Evolutionary conservation across 345 rosid genomes (phyloP).

Genomic region (Aurinia saxatilis): DNA sequence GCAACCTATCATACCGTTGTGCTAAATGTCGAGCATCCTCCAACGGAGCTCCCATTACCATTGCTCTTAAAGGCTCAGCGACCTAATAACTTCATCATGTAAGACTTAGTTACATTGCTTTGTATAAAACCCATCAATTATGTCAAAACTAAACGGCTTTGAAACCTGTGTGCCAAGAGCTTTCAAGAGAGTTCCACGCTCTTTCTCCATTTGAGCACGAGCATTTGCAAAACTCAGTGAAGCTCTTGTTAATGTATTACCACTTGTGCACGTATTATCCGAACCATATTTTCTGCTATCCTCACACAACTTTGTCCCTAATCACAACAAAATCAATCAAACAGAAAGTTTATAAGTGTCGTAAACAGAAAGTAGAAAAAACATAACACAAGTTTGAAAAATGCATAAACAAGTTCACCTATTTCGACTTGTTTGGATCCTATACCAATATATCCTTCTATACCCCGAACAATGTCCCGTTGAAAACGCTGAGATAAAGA

Average conservation of each 20-base stretch:
- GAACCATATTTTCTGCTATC: conserved; percentile 85
- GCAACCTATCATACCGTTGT: conserved; percentile 88
- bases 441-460: conserved; percentile 74
- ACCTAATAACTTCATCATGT: conserved; percentile 43
- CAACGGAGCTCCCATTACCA: conserved; percentile 91
- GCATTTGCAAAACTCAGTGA: conserved; percentile 57
- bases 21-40: conserved; percentile 98
- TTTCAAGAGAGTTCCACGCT: conserved; percentile 71
- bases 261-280: conserved; percentile 84
- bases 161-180: conserved; percentile 89
- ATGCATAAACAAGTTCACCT: conserved; percentile 36
- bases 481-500: conserved; percentile 67
- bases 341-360: no score
- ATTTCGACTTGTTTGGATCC: conserved; percentile 94
- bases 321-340: not conserved
- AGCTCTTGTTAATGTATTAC: conserved; percentile 70
- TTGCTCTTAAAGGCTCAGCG: conserved; percentile 90
- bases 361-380: not conserved
- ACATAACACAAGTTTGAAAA: not conserved
- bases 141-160: not conserved
- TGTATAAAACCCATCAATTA: not conserved
- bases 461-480: conserved; percentile 90
- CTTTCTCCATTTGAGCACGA: conserved; percentile 84
- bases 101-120: conserved; percentile 10
- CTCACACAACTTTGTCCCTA: conserved; percentile 81